Base-by-base conservation (phyloP, 2,329 filamentous ascomycete genomes). In the Dothiorella sarmentorum region DNA sequence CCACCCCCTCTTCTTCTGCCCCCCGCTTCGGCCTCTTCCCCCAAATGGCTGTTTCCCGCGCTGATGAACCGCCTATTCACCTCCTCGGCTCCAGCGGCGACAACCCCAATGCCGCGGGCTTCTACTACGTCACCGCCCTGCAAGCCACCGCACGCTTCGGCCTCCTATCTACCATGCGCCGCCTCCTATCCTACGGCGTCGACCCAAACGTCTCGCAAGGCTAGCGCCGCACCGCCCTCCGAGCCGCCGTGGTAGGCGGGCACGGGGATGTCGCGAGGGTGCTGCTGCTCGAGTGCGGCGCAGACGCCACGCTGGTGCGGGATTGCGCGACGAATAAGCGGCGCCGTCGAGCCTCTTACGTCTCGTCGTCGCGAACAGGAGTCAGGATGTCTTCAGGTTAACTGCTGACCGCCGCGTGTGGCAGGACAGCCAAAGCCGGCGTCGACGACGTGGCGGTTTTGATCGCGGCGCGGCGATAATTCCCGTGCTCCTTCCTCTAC, bases 211-310 rank as follows among this genome's bases (percentile, higher is more conserved):
- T 62, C 2, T 45, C 31, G 2, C 44, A 31, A 18, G 64, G 65
- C 9, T 24, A 27, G 4, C 35, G 47, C 15, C 58, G 45, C 15
- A 60, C 62, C 42, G 57, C 65, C 9, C 43, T 68, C 4, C 66
- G 67, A 17, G 58, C 65, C 18, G 66, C 64, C 9, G 63, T 65
- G 0, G 64, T 51, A 20, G 62, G 63, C 15, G 66, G 66, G 3
- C 56, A 64, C 57, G 35, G 62, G 1, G 63, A 66, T 31, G 59
- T 57, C 7, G 63, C 66, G 17, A 59, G 43, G 3, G n/a, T 62
- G 1, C 45, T 68, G 17, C n/a, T n/a, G n/a, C 57, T 68, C 7
- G 61, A 65, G 3, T 29, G 60, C 15, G 61, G 63, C 13, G 66
- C 66, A 1, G 63, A 64, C 7, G 56, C n/a, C n/a, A n/a, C n/a